A percentile compares a stretch with the other conserved stretches of the same genome.
Conservation (phyloP, 1,139 yeast genomes). For the Geotrichum klebahnii region DNA sequence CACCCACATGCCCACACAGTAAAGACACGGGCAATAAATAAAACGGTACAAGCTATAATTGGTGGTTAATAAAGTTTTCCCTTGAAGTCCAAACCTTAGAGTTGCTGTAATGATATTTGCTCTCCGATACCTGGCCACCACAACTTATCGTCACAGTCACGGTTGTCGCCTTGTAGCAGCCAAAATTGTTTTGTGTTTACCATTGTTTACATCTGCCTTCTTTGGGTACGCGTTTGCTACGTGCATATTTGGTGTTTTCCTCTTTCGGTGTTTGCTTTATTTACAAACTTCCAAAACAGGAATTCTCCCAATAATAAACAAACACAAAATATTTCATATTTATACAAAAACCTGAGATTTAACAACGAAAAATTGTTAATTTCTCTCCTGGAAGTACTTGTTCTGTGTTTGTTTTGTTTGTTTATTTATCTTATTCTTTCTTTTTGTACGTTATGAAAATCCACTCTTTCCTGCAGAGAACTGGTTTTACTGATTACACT, state of each 20-base stretch:
- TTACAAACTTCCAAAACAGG: conserved; percentile 15
- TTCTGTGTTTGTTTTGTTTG: conserved; percentile 14
- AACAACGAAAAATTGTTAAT: conserved; percentile 1
- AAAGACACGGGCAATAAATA: too few relatives aligned
- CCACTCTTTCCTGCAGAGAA: neutral
- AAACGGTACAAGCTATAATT: too few relatives aligned
- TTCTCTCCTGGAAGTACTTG: neutral
- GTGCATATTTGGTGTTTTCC: conserved; percentile 6
- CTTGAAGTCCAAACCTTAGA: neutral
- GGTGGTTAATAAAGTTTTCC: too few relatives aligned
- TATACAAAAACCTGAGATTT: too few relatives aligned
- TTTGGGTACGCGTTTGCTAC: neutral
- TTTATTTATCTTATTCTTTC: neutral
- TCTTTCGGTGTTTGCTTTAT: conserved; percentile 4
- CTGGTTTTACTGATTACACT: neutral
- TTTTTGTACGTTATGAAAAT: neutral
- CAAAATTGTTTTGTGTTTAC: neutral
- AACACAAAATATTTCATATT: neutral
- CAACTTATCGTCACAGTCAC: neutral
- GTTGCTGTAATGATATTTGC: neutral
- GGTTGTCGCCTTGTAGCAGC: neutral
- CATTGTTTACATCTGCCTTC: conserved; percentile 7
- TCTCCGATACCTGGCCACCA: too few relatives aligned
- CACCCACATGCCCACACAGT: too few relatives aligned
- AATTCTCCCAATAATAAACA: neutral